A percentile compares a stretch with the other conserved stretches of the same genome.
Conservation (phyloP, 441 rosid species). For the Cnidoscolus chayamansa region DNA sequence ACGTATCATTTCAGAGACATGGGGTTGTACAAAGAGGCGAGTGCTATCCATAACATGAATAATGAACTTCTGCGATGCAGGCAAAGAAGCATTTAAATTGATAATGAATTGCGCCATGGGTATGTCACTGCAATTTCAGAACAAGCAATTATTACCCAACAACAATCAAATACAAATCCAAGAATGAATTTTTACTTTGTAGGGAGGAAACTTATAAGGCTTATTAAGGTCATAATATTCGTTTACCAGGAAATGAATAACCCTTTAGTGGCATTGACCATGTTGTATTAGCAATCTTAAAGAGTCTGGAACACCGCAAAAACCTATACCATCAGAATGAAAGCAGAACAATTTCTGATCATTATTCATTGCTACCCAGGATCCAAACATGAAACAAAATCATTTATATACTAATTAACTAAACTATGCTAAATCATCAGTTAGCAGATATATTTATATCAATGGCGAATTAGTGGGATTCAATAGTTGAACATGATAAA, state of each 20-base stretch:
- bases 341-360: background rate
- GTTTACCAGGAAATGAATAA: conserved; percentile 71
- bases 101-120: conserved; percentile 85
- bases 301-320: background rate
- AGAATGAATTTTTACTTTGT: background rate
- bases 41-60: conserved; percentile 63
- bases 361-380: conserved; percentile 26
- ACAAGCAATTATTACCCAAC: no score
- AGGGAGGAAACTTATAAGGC: background rate
- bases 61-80: conserved; percentile 76
- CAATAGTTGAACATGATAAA: conserved; percentile 21
- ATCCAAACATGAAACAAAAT: conserved; percentile 14
- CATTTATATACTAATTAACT: background rate
- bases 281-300: conserved; percentile 20
- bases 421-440: background rate
- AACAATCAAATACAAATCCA: background rate
- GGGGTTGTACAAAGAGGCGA: conserved; percentile 77
- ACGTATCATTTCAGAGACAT: conserved; percentile 60
- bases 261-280: conserved; percentile 92
- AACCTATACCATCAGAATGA: conserved; percentile 3
- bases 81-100: conserved; percentile 57
- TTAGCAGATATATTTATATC: background rate
- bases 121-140: conserved; percentile 51
- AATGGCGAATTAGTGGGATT: conserved; percentile 35
- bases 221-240: background rate